A percentile compares a stretch with the other conserved stretches of the same genome.
Conservation (phyloP, 2,329 filamentous ascomycete species). For the Clarireedia homoeocarpa region DNA sequence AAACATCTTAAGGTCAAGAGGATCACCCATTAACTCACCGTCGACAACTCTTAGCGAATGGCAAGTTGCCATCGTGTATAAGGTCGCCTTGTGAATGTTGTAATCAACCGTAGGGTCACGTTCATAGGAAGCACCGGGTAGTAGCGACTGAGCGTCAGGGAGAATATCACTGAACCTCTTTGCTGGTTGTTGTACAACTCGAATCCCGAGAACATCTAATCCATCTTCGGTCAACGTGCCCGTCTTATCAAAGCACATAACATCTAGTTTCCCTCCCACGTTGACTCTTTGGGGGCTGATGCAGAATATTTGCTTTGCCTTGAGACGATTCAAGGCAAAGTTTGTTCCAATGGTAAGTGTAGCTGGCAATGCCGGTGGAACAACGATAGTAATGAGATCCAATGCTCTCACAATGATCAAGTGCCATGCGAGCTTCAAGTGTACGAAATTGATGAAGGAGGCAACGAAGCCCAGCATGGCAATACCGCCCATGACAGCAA, state of each 20-base stretch:
- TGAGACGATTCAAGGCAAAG: conserved; percentile 81
- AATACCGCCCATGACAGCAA: conserved; percentile 88
- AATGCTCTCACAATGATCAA: conserved; percentile 86
- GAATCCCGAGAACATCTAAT: conserved; percentile 82
- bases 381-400: conserved; percentile 95
- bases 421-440: conserved; percentile 76
- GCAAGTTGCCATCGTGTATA: conserved; percentile 96
- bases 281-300: conserved; percentile 97
- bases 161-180: conserved; percentile 70
- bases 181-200: conserved; percentile 59
- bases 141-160: conserved; percentile 52
- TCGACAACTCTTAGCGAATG: conserved; percentile 86
- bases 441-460: conserved; percentile 89
- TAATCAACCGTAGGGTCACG: conserved; percentile 53
- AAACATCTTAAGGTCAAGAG: conserved; percentile 97
- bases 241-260: conserved; percentile 98
- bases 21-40: conserved; percentile 83
- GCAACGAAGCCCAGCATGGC: conserved; percentile 81
- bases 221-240: conserved; percentile 97
- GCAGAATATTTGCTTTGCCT: conserved; percentile 87
- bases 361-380: conserved; percentile 87
- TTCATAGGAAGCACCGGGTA: conserved; percentile 45
- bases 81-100: conserved; percentile 56
- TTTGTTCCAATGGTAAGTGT: conserved; percentile 95
- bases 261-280: conserved; percentile 88